Evolutionary conservation across 2,329 filamentous ascomycete species (phyloP).

Genomic region (Diaporthe vaccinii): DNA sequence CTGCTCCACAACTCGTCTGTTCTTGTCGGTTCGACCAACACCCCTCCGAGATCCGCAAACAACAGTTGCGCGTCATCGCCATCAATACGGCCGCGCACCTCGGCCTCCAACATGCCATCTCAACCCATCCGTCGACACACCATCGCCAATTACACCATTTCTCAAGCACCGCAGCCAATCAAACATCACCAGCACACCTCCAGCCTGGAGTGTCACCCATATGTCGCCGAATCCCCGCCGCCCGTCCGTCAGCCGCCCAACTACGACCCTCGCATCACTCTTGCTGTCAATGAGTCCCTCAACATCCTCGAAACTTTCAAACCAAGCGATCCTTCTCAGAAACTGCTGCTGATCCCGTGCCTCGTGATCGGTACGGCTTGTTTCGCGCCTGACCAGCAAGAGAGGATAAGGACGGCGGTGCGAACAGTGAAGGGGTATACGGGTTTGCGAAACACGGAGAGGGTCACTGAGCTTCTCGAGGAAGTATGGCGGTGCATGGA

Average conservation of each 20-base stretch:
- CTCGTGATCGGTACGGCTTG: slow-evolving; percentile 73
- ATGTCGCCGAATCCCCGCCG: slow-evolving; percentile 57
- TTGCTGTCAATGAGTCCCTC: slow-evolving; percentile 70
- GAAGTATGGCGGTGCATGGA: slow-evolving; percentile 73
- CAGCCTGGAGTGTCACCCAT: slow-evolving; percentile 43
- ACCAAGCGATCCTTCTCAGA: slow-evolving; percentile 70
- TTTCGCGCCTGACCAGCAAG: slow-evolving; percentile 65
- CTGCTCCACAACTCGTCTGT: slow-evolving; percentile 40
- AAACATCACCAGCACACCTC: slow-evolving; percentile 40
- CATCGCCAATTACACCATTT: slow-evolving; percentile 45
- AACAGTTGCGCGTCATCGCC: slow-evolving; percentile 54
- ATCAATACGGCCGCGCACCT: slow-evolving; percentile 43
- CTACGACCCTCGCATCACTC: slow-evolving; percentile 65
- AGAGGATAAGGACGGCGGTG: slow-evolving; percentile 65
- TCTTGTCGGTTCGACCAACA: slow-evolving; percentile 43
- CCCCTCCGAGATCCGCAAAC: slow-evolving; percentile 48
- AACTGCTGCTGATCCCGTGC: slow-evolving; percentile 71
- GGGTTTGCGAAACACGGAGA: slow-evolving; percentile 70
- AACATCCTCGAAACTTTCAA: slow-evolving; percentile 67
- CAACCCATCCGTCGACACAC: slow-evolving; percentile 44
- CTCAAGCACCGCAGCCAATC: slow-evolving; percentile 41
- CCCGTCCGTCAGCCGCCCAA: slow-evolving; percentile 62
- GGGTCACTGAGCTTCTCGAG: slow-evolving; percentile 66
- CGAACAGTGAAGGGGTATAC: slow-evolving; percentile 69
- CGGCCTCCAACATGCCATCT: slow-evolving; percentile 36